Base-by-base conservation (phyloP, 495 filamentous ascomycete species). In the Aspergillus conjunctus region DNA sequence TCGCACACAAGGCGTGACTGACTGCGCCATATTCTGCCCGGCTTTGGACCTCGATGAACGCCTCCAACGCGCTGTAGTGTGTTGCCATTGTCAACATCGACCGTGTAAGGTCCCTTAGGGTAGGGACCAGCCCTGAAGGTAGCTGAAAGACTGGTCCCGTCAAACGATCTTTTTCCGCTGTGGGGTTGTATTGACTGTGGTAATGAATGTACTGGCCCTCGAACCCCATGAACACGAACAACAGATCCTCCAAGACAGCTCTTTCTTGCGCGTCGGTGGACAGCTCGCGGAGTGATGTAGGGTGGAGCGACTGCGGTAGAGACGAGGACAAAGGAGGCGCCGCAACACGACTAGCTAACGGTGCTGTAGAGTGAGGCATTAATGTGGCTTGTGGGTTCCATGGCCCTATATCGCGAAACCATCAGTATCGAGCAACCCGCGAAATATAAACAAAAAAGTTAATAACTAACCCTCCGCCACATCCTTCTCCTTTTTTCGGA, bases 201-300 rank as follows among this genome's bases (percentile, higher is more conserved):
- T 91, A 98, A 59, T 92, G 91, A 64, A 98, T 90, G 71, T 97
- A 97, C 71, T 96, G 92, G 30, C 94, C 94, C 75, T 98, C 94
- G 61, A 91, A 95, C n/a, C 94, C 94, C 93, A 98, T 97, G 64
- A 97, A 93, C 4, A 95, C 92, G 71, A 92, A 97, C 34, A 97
- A 72, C 20, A 98, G 75, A 66, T 98, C 94, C 63, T 97, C 93
- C 52, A 98, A 75, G 11, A 98, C 88, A 3, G 86, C 89, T 11
- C 83, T 82, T 73, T 98, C 94, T 69, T 98, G 94, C 8, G 79
- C 84, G 59, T 94, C 88, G 20, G 91, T 74, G 2, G 89, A 83
- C 59, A 97, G 74, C 51, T 89, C 82, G 56, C 85, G 80, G 4
- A 98, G 80, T 22, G 90, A 83, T 58, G 76, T 79, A 3, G 93